Evolutionary conservation across 2,329 filamentous ascomycete species (phyloP).

Genomic region (Periconia digitata): DNA sequence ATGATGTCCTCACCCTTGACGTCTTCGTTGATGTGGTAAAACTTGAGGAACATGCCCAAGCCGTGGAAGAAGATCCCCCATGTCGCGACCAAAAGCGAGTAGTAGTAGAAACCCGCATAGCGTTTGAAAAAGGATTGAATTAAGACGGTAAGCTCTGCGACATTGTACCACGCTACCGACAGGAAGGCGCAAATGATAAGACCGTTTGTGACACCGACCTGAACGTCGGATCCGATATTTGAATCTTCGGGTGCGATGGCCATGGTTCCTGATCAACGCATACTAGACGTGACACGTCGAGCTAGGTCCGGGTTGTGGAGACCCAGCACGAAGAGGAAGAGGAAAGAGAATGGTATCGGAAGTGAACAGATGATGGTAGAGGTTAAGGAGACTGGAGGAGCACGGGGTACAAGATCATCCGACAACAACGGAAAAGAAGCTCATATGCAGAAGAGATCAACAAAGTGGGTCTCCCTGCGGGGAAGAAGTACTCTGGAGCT

Average conservation of each 20-base stretch:
- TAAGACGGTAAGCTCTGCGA: constrained; percentile 11
- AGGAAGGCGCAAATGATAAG: constrained; percentile 11
- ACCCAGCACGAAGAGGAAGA: background rate
- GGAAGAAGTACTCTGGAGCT: background rate
- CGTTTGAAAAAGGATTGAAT: constrained; percentile 17
- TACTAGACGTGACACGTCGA: background rate
- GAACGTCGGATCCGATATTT: constrained; percentile 10
- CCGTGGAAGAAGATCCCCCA: constrained; percentile 14
- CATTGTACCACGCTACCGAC: constrained; percentile 11
- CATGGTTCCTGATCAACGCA: background rate
- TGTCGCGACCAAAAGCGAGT: constrained; percentile 10
- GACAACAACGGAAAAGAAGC: background rate
- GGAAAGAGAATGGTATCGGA: background rate
- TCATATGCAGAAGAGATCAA: background rate
- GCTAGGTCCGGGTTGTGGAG: background rate
- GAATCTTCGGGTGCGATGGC: constrained; percentile 6
- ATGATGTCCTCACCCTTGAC: background rate
- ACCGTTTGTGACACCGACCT: constrained; percentile 6
- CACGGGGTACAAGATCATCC: background rate
- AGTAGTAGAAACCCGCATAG: constrained; percentile 17
- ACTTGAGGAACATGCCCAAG: constrained; percentile 16
- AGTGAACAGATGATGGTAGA: background rate
- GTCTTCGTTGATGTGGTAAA: constrained; percentile 10
- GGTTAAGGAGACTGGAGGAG: background rate
- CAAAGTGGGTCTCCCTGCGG: background rate